Conservation (phyloP, 106 monocot species). For the Iris macrosiphon region DNA sequence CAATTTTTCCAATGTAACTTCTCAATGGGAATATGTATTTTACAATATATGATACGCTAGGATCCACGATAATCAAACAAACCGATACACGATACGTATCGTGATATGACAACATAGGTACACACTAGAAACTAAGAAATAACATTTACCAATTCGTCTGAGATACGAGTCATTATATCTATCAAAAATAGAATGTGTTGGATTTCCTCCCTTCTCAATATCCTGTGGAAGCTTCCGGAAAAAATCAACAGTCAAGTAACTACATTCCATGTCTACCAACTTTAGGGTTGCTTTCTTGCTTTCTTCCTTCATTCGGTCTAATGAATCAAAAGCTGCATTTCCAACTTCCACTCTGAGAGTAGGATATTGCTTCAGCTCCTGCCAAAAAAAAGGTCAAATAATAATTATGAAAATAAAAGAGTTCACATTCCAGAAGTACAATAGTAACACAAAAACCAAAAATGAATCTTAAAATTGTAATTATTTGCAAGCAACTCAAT, state of each 20-base stretch:
- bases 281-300: slow-evolving; percentile 86
- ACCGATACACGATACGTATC: too few relatives aligned
- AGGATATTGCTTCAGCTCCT: slow-evolving; percentile 90
- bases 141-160: slow-evolving; percentile 56
- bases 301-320: slow-evolving; percentile 81
- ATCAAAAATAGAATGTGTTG: slow-evolving; percentile 78
- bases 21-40: too few relatives aligned
- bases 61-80: too few relatives aligned
- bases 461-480: too few relatives aligned
- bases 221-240: slow-evolving; percentile 92
- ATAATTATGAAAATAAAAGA: too few relatives aligned
- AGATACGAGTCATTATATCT: slow-evolving; percentile 87
- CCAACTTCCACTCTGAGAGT: slow-evolving; percentile 70
- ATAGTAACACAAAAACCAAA: too few relatives aligned
- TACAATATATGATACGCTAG: too few relatives aligned
- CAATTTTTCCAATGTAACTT: too few relatives aligned
- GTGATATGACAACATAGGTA: too few relatives aligned
- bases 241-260: slow-evolving; percentile 88
- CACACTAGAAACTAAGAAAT: background rate
- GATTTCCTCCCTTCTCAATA: slow-evolving; percentile 86
- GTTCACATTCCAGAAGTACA: too few relatives aligned
- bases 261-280: slow-evolving; percentile 84
- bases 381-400: background rate
- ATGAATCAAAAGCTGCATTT: slow-evolving; percentile 68
- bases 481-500: too few relatives aligned